Conservation (phyloP, 371 early-diverging fungal species). For the Paraphysoderma sedebokerense region DNA sequence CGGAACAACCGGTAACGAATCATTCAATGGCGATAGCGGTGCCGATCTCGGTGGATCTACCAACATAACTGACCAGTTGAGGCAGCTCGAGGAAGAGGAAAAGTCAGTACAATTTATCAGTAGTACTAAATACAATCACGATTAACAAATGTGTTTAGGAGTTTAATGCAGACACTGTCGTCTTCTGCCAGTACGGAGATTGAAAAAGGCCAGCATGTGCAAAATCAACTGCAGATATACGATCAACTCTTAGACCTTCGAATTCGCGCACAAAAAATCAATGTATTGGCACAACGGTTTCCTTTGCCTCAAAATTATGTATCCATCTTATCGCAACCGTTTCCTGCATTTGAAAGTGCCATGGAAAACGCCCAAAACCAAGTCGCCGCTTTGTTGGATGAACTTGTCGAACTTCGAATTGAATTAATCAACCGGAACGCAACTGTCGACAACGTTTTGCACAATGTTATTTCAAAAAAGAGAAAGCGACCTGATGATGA, state of each 20-base stretch:
- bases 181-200: no score
- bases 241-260: slow-evolving; percentile 71
- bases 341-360: background rate
- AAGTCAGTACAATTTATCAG: no score
- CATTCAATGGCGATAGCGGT: no score
- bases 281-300: slow-evolving; percentile 56
- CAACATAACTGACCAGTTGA: no score
- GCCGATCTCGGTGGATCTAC: no score
- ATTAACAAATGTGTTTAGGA: no score
- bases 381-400: background rate
- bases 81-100: no score
- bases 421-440: background rate
- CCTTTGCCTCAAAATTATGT: slow-evolving; percentile 23
- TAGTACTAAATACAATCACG: no score
- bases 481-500: slow-evolving; percentile 19
- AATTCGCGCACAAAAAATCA: slow-evolving; percentile 69
- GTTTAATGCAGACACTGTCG: no score
- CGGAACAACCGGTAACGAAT: no score
- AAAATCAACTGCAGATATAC: no score
- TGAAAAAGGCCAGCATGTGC: no score
- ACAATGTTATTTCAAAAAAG: background rate
- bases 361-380: background rate
- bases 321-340: slow-evolving; percentile 2
- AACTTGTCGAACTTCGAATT: background rate
- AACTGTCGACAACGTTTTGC: background rate